A percentile compares a stretch with the other conserved stretches of the same genome.
Conservation (phyloP, 192 early-diverging fungal species). For the Globomyces pollinis-pini region DNA sequence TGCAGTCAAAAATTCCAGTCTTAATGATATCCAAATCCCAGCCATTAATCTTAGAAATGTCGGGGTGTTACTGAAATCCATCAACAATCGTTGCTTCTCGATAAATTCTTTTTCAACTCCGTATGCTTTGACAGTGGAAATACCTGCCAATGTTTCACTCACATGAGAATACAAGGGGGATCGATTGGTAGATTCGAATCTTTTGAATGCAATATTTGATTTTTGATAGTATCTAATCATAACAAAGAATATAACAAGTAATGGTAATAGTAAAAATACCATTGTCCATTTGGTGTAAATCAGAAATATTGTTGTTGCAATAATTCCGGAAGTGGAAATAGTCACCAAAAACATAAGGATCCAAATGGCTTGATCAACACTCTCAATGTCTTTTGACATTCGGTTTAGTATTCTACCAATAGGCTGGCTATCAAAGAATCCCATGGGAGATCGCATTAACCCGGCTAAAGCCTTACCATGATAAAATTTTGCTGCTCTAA, state of each 20-base stretch:
- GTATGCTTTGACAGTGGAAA: constrained; percentile 62
- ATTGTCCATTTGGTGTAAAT: constrained; percentile 2
- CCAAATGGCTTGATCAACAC: constrained; percentile 49
- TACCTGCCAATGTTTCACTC: constrained; percentile 58
- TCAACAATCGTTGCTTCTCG: background rate
- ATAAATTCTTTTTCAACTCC: constrained; percentile 50
- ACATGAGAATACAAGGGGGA: constrained; percentile 64
- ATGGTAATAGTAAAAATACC: constrained; percentile 47
- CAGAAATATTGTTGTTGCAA: constrained; percentile 12
- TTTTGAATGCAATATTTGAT: constrained; percentile 42
- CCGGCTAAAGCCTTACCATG: constrained; percentile 42
- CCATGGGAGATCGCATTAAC: constrained; percentile 48
- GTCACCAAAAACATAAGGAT: constrained; percentile 41
- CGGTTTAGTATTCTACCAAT: constrained; percentile 64
- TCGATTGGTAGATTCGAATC: constrained; percentile 62
- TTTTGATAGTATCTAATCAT: constrained; percentile 38
- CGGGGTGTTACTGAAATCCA: constrained; percentile 13
- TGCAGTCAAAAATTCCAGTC: constrained; percentile 8
- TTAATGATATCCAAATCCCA: constrained; percentile 10
- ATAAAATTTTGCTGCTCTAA: constrained; percentile 13
- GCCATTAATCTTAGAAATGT: constrained; percentile 1
- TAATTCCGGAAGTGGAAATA: constrained; percentile 24
- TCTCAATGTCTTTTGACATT: constrained; percentile 39
- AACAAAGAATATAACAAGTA: constrained; percentile 55
- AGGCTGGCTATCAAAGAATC: constrained; percentile 54